Evolutionary conservation across 1,284 basidiomycete species (phyloP), one percentile per base, ranked within the genome.

Genomic region (Ceratobasidium theobromae): DNA sequence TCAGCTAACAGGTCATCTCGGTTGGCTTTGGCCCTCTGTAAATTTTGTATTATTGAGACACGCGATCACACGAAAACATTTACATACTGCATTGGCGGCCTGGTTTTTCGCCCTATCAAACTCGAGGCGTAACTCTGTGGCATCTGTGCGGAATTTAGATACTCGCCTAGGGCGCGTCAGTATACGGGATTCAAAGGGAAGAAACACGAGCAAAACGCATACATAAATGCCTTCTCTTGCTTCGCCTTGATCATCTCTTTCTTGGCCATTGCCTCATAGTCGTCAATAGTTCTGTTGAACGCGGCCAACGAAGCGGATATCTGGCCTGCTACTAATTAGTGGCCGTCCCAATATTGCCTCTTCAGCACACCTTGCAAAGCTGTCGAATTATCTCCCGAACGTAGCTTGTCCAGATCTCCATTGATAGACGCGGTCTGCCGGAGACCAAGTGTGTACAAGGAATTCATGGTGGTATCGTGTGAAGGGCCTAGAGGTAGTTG

Each of bases 221-320:
- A 95, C 93, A 91, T 88, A 74, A 90, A 82, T 0, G 94, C 95
- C 78, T 98, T 98, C 79, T 96, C 94, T 75, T 93, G 86, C 77
- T 96, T 96, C 43, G 90, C 87, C 71, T 92, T 93, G 60, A 96
- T 91, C 73, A 97, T 93, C 76, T 98, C 95, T 70, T 94, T 84
- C 78, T 89, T 91, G 0, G 91, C 92, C 91, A 98, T 94, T 11
- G 91, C 89, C 73, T 97, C 95, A 74, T 96, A 98, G 74, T 98
- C 95, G 72, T 97, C 94, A 70, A 97, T 87, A 65, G 95, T 93
- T 65, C 95, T 81, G 65, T 91, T 87, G 81, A 98, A 88, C 1
- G 93, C 93, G n/a, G 92, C 85, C 18, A 98, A 80, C 14, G 93
- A 94, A 28, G 95, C 94, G 35, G 91, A 91, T 77, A 98, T 93